phyloP scores from a whole-genome alignment of 169 alveolate genomes.

The Eimeria falciformis region DNA sequence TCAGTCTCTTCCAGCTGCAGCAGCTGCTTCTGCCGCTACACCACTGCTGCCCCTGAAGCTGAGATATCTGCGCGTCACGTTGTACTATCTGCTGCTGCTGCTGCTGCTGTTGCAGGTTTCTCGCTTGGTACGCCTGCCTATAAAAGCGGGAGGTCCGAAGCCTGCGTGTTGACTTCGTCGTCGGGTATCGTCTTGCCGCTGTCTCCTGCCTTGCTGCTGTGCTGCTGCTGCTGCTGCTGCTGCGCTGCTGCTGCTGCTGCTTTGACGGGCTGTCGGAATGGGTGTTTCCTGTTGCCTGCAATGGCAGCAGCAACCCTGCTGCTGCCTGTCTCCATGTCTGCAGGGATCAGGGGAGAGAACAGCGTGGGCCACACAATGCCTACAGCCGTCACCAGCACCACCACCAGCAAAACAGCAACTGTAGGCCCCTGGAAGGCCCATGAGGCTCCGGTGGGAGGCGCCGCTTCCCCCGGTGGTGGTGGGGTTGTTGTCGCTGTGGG shows the following conservation, averaged over 20 bases:
- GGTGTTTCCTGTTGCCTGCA: background rate
- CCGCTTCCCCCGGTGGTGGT: slow-evolving; percentile 38
- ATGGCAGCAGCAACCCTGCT: slow-evolving; percentile 19
- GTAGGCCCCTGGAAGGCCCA: slow-evolving; percentile 10
- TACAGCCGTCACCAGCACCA: slow-evolving; percentile 1
- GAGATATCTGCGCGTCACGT: background rate
- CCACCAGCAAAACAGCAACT: background rate
- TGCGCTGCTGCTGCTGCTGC: background rate
- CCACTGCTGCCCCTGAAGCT: slow-evolving; percentile 37
- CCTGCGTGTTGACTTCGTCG: too few species aligned
- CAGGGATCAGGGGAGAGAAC: slow-evolving; percentile 2
- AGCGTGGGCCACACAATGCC: slow-evolving; percentile 4
- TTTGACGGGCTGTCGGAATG: background rate
- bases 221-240: slow-evolving; percentile 44
- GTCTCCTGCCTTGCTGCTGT: too few species aligned
- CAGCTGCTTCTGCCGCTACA: background rate
- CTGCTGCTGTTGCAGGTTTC: slow-evolving; percentile 44
- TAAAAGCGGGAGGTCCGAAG: too few species aligned
- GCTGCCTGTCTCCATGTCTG: slow-evolving; percentile 18
- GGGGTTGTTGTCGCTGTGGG: slow-evolving; percentile 43
- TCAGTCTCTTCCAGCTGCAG: background rate
- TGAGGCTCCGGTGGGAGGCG: slow-evolving; percentile 8
- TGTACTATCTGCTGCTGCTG: slow-evolving; percentile 14
- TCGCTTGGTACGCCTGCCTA: too few species aligned
- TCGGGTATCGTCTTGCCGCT: too few species aligned